phyloP scores from a whole-genome alignment of 805 yeast genomes.

The Sugiyamaella chiloensis region DNA sequence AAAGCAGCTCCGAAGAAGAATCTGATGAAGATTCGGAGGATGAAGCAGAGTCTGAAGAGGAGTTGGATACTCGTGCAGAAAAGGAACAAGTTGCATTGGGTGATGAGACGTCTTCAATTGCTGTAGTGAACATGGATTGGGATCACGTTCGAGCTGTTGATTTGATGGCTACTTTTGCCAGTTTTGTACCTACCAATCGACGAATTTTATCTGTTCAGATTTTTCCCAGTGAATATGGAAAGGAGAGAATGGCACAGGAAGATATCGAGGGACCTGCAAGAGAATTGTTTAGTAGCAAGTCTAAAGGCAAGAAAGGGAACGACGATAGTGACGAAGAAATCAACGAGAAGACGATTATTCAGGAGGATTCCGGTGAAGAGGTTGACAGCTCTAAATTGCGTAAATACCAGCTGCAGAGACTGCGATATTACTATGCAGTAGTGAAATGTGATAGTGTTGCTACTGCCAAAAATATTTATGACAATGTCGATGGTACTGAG shows the following conservation, averaged over 20 bases:
- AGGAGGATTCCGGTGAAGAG: conserved; percentile 83
- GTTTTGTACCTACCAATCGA: conserved; percentile 80
- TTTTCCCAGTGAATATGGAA: conserved; percentile 80
- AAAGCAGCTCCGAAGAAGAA: conserved; percentile 15
- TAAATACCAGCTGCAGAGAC: conserved; percentile 86
- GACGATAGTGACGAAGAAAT: conserved; percentile 38
- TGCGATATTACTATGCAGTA: conserved; percentile 90
- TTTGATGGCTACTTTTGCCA: conserved; percentile 79
- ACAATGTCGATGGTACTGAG: conserved; percentile 91
- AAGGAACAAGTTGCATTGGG: conserved; percentile 71
- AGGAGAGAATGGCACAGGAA: conserved; percentile 84
- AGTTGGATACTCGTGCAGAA: conserved; percentile 28
- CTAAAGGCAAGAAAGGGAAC: conserved; percentile 36
- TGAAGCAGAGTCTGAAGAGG: conserved; percentile 22
- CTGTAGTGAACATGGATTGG: conserved; percentile 97
- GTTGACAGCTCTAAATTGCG: conserved; percentile 82
- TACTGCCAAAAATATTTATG: conserved; percentile 74
- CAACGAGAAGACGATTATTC: conserved; percentile 68
- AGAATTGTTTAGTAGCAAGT: conserved; percentile 58
- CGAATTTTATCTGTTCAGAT: conserved; percentile 64
- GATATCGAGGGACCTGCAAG: conserved; percentile 90
- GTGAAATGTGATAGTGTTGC: conserved; percentile 71
- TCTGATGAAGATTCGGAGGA: conserved; percentile 14
- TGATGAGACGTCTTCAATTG: conserved; percentile 77
- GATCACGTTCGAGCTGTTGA: conserved; percentile 88